Evolutionary conservation across 108 stramenopile genomes (phyloP).

Genomic region (Discostella pseudostelligera): DNA sequence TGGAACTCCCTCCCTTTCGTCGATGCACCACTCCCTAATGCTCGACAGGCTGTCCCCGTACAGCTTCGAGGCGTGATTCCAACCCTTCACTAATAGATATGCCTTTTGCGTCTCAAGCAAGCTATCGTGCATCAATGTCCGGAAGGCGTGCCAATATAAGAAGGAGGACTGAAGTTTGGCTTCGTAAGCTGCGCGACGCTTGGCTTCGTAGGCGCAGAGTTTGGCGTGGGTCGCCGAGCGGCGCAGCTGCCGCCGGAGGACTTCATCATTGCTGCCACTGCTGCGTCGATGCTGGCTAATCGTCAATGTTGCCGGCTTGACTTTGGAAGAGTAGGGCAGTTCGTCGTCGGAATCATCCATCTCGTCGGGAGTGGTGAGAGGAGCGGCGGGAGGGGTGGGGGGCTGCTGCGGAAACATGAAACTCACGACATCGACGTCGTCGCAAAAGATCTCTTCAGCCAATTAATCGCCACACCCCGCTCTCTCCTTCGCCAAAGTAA

Average conservation of each 20-base stretch:
- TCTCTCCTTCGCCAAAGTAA: no score
- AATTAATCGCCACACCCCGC: no score
- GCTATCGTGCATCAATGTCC: slow-evolving; percentile 54
- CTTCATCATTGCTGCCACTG: not conserved
- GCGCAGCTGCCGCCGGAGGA: slow-evolving; percentile 7
- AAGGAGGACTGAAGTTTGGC: slow-evolving; percentile 68
- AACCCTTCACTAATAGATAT: slow-evolving; percentile 62
- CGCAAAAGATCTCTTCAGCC: no score
- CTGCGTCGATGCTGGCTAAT: no score
- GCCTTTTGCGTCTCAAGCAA: slow-evolving; percentile 70
- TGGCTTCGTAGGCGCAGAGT: slow-evolving; percentile 64
- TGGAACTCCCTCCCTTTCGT: slow-evolving; percentile 61
- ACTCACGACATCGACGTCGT: no score
- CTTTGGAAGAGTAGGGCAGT: no score
- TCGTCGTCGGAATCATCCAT: no score
- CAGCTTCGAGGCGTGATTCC: slow-evolving; percentile 45
- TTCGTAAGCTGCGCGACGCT: slow-evolving; percentile 61
- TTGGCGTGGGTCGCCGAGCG: slow-evolving; percentile 47
- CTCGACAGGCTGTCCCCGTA: slow-evolving; percentile 59
- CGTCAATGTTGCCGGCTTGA: no score
- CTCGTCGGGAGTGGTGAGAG: no score
- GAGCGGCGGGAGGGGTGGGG: no score
- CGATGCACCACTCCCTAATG: slow-evolving; percentile 57
- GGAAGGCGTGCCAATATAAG: slow-evolving; percentile 79
- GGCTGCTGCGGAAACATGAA: no score